Base-by-base conservation (phyloP, 2,329 filamentous ascomycete genomes). In the Coniochaeta sp. region DNA sequence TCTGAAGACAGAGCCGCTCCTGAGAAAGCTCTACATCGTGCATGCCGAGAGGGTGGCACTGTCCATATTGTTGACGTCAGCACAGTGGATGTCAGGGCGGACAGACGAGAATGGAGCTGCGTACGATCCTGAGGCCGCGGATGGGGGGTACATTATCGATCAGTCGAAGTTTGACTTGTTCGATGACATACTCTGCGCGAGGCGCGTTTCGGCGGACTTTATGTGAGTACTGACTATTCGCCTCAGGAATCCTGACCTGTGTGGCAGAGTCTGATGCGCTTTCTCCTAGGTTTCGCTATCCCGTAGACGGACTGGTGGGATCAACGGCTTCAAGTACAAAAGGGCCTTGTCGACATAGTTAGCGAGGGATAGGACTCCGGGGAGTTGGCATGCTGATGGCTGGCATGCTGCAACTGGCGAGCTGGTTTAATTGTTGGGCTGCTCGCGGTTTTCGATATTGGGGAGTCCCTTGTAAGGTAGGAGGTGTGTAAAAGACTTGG, bases 121-220 rank as follows among this genome's bases (percentile, higher is more conserved):
- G 9, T 22, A 26, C 42, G 42, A 47, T 14, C 26, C 56, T 3
- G n/a, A 34, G 7, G 38, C 16, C 24, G 38, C 7, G 7, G 56
- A 42, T 1, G 56, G 38, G 14, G 56, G 56, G n/a, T 4, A 58
- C 38, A 26, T 58, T 8, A 57, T 57, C 8, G 56, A 58, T 10
- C 19, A 28, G 26, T 58, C 19, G 56, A 58, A 47, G 38, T 58
- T 44, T 6, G 38, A 58, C 38, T 16, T 30, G 38, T 58, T 58
- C 19, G 56, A 58, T 38, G 56, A 58, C 28, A 44, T 34, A 19
- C 56, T 58, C 34, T 58, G 36, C 22, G 38, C 56, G 14, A 47
- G 38, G 19, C 47, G 28, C 22, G 42, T 42, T 10, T 26, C 40
- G 28, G 38, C 56, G 7, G 56, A 40, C n/a, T 58, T 58, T 38